phyloP scores from a whole-genome alignment of 106 monocot genomes.

The Dioscorea dumetorum region DNA sequence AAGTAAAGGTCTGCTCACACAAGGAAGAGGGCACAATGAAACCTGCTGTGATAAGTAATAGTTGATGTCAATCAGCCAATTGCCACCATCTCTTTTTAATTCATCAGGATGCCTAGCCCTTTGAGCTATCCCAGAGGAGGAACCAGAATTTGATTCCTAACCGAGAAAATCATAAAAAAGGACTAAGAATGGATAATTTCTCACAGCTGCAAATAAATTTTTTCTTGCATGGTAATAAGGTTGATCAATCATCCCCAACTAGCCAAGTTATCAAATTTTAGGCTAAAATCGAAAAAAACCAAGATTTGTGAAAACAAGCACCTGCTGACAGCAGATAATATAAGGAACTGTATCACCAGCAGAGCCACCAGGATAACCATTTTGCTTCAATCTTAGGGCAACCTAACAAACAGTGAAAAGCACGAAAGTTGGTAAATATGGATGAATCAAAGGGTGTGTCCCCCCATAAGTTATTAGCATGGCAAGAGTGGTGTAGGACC shows the following conservation, averaged over 20 bases:
- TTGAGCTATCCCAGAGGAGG: constrained; percentile 67
- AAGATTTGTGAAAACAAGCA: constrained; percentile 7
- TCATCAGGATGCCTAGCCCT: constrained; percentile 97
- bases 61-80: constrained; percentile 88
- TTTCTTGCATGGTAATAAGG: not conserved
- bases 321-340: constrained; percentile 85
- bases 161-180: constrained; percentile 7
- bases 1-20: not conserved
- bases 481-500: constrained; percentile 22
- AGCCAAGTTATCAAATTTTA: no score
- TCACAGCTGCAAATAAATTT: not conserved
- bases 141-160: constrained; percentile 39
- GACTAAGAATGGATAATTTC: not conserved
- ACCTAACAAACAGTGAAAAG: constrained; percentile 36
- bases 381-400: constrained; percentile 76
- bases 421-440: not conserved
- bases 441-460: not conserved
- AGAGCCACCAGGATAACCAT: constrained; percentile 63
- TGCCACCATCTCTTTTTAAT: constrained; percentile 55
- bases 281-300: no score
- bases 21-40: no score
- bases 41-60: constrained; percentile 99
- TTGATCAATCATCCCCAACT: no score
- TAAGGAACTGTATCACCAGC: constrained; percentile 93
- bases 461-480: not conserved